Percentiles rank a stretch among this genome's conserved stretches.
These are phyloP conservation scores for Aschersonia sp. DNA, from an alignment of 2,329 filamentous ascomycete species.

Conservation along the genomic window DNA sequence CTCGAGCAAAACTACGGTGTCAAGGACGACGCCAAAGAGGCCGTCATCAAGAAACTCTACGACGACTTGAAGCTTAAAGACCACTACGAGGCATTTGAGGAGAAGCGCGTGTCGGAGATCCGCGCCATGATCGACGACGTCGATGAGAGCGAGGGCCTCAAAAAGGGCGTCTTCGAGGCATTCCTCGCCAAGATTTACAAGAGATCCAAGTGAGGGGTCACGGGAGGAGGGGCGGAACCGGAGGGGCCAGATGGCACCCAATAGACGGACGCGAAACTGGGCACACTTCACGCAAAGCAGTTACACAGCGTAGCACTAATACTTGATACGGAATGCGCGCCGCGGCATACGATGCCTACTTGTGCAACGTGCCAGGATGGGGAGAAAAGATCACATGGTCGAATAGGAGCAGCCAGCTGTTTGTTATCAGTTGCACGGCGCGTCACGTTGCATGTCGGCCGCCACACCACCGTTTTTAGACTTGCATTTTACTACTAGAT, in stretches of 20 bases:
- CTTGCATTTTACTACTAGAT: not conserved
- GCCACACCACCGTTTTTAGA: not conserved
- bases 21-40: slow-evolving; percentile 75
- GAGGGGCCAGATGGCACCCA: not conserved
- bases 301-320: not conserved
- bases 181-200: slow-evolving; percentile 98
- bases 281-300: not conserved
- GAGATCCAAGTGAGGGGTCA: slow-evolving; percentile 64
- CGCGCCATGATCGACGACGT: slow-evolving; percentile 59
- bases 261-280: not conserved
- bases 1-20: slow-evolving; percentile 89
- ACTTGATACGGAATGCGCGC: not conserved
- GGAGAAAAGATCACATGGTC: not conserved
- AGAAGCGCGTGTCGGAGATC: slow-evolving; percentile 69
- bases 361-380: not conserved
- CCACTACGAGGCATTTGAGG: slow-evolving; percentile 79
- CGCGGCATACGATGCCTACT: not conserved
- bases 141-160: slow-evolving; percentile 78
- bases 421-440: not conserved
- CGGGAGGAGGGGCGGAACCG: no score
- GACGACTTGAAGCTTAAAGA: slow-evolving; percentile 73
- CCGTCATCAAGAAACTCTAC: slow-evolving; percentile 76
- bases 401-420: slow-evolving; percentile 2
- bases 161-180: slow-evolving; percentile 75
- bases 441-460: not conserved